These are phyloP conservation scores for Hydnum rufescens DNA, from an alignment of 768 basidiomycete species.

Conservation along the genomic window DNA sequence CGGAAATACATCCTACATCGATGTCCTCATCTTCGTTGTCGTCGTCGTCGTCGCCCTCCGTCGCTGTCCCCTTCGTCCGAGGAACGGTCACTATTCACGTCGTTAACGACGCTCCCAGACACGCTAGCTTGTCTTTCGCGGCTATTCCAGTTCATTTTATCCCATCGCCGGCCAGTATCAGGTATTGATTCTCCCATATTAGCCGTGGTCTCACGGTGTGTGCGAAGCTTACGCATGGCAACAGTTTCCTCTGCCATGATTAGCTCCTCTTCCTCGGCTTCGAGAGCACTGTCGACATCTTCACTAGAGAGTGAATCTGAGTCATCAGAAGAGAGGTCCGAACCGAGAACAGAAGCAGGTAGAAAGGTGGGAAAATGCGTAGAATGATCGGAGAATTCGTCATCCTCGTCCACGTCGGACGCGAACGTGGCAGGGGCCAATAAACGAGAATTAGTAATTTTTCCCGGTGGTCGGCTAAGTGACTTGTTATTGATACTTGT, in stretches of 20 bases:
- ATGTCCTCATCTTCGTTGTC: conserved; percentile 31
- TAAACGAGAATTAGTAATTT: background rate
- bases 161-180: background rate
- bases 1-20: conserved; percentile 13
- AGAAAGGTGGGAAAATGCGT: conserved; percentile 42
- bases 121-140: background rate
- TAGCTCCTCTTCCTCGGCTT: background rate
- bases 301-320: conserved; percentile 34
- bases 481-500: too few species aligned
- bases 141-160: background rate
- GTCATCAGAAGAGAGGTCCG: conserved; percentile 13
- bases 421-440: background rate
- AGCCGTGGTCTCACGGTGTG: background rate
- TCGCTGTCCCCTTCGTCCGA: background rate
- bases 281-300: conserved; percentile 20
- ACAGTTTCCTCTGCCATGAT: background rate
- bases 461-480: too few species aligned
- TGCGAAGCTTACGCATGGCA: background rate
- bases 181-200: background rate
- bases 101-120: background rate
- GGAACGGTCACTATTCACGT: background rate
- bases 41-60: conserved; percentile 8
- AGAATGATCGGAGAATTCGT: background rate
- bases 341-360: conserved; percentile 28
- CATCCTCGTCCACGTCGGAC: conserved; percentile 6